Base-by-base conservation (phyloP, 1,284 basidiomycete species). In the Sporisorium exsertum region DNA sequence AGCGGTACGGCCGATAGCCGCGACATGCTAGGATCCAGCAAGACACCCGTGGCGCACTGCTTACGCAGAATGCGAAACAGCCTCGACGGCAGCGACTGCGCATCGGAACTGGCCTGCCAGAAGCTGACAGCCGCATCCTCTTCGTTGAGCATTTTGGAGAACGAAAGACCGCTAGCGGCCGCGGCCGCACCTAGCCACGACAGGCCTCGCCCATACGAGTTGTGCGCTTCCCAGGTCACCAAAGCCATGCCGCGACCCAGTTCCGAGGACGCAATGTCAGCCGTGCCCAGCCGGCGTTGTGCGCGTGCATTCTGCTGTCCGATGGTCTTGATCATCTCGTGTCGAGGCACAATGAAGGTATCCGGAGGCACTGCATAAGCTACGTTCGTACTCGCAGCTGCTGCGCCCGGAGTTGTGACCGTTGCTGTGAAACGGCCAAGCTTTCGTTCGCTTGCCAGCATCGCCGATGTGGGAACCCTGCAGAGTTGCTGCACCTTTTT, bases 111-210 rank as follows among this genome's bases (percentile, higher is more conserved):
- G 15, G 62, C 65, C 26, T 70, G 64, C 65, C 65, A 77, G 50
- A 72, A 69, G 35, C 55, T 63, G 22, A 59, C 58, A 20, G 62
- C 58, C 2, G 71, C 64, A 43, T 73, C 74, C 32, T 77, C 70
- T 18, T 77, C 70, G 49, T 63, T 61, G 6, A 64, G 40, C 56
- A 61, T 54, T 58, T 67, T 67, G 9, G 50, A 43, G 32, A 64
- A 61, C n/a, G 68, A 71, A 2, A 77, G 51, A 5, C 73, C 73
- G 27, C 69, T 72, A 2, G 74, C 74, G 8, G 74, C 70, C 24
- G 70, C 74, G 12, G 70, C 70, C 2, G 55, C 65, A 18, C 74
- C 74, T 5, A 77, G 61, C 74, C 74, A 77, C 5, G 70, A 72
- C 15, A 72, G 59, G 9, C 70, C 64, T 53, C 71, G 62, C 29